phyloP scores from a whole-genome alignment of 148 eudicot genomes.

The Cornus kousa region DNA sequence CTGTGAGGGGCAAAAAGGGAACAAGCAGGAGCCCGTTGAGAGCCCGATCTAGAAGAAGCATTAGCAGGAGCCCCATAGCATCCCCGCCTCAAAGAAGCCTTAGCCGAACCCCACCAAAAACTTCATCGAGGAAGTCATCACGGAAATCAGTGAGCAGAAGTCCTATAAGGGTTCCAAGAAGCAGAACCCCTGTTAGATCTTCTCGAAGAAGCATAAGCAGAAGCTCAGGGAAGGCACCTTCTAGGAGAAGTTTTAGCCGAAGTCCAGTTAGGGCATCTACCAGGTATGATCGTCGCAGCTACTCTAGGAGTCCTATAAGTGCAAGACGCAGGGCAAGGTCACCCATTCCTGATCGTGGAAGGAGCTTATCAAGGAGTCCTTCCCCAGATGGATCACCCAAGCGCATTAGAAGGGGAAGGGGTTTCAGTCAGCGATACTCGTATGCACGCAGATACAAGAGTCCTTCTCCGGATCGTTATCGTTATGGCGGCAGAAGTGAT shows the following conservation, averaged over 20 bases:
- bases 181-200: slow-evolving; percentile 54
- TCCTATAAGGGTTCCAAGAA: slow-evolving; percentile 34
- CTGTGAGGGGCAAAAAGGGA: slow-evolving; percentile 27
- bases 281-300: slow-evolving; percentile 56
- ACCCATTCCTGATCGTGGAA: slow-evolving; percentile 62
- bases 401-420: slow-evolving; percentile 82
- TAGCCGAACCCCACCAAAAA: slow-evolving; percentile 47
- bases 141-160: slow-evolving; percentile 52
- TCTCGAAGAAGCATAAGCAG: slow-evolving; percentile 50
- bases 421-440: slow-evolving; percentile 78
- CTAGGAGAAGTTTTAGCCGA: slow-evolving; percentile 34
- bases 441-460: slow-evolving; percentile 74
- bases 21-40: slow-evolving; percentile 43
- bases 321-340: slow-evolving; percentile 51
- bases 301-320: slow-evolving; percentile 68
- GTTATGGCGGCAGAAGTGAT: slow-evolving; percentile 60
- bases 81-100: slow-evolving; percentile 50
- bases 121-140: slow-evolving; percentile 55
- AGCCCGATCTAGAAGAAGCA: slow-evolving; percentile 32
- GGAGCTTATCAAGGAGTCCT: slow-evolving; percentile 77
- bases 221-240: slow-evolving; percentile 39
- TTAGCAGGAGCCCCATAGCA: slow-evolving; percentile 41
- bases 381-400: slow-evolving; percentile 72
- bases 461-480: slow-evolving; percentile 70
- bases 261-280: slow-evolving; percentile 63